These are phyloP conservation scores for Fusarium lyarnte DNA, from an alignment of 2,329 filamentous ascomycete genomes.

Conservation along the genomic window DNA sequence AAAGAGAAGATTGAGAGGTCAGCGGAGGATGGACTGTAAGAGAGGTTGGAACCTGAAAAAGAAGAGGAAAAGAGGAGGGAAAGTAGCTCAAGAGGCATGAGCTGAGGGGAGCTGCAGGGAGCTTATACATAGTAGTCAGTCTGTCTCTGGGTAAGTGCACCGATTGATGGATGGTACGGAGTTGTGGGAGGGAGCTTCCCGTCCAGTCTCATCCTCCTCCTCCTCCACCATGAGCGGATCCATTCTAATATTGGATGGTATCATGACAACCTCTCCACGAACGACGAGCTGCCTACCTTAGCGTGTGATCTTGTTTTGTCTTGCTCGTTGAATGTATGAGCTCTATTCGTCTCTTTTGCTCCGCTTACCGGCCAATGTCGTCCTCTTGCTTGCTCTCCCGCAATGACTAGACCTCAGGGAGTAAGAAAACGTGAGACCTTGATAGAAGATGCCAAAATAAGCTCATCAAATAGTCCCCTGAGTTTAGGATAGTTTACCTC, in stretches of 20 bases:
- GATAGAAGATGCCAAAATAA: neutral
- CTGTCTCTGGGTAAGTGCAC: neutral
- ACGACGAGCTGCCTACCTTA: neutral
- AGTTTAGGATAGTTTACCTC: neutral
- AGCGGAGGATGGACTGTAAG: neutral
- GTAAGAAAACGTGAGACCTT: neutral
- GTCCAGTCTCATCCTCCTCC: neutral
- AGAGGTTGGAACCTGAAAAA: neutral
- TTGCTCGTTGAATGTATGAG: neutral
- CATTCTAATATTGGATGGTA: neutral
- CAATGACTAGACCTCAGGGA: neutral
- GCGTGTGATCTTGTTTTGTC: neutral
- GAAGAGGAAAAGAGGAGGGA: neutral
- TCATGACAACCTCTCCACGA: slow-evolving; percentile 32
- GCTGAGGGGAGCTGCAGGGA: slow-evolving; percentile 9
- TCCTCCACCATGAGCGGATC: neutral
- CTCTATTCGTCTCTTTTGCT: slow-evolving; percentile 10
- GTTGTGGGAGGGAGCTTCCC: slow-evolving; percentile 19
- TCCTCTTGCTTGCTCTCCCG: slow-evolving; percentile 6
- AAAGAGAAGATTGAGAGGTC: slow-evolving; percentile 5
- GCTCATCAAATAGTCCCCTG: neutral
- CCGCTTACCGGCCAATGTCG: slow-evolving; percentile 19
- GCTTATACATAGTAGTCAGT: slow-evolving; percentile 3
- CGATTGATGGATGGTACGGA: neutral
- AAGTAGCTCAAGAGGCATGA: neutral